phyloP scores from a whole-genome alignment of 192 early-diverging fungal genomes.

The Phlyctochytrium bullatum region DNA sequence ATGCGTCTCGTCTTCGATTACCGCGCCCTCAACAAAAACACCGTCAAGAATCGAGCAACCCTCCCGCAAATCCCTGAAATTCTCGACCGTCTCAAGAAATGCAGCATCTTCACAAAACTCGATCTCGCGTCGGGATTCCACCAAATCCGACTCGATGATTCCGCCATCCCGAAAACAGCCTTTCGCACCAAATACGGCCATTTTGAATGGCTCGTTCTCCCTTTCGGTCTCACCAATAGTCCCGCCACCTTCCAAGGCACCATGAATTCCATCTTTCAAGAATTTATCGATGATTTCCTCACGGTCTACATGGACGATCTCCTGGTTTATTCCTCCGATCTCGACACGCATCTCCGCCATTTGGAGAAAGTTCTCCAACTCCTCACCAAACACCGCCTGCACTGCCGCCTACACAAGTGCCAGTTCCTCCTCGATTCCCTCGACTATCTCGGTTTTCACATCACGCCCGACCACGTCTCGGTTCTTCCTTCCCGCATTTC shows the following conservation, averaged over 20 bases:
- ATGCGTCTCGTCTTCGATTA: slow-evolving; percentile 20
- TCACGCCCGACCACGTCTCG: slow-evolving; percentile 4
- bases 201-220: slow-evolving; percentile 55
- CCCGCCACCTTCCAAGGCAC: slow-evolving; percentile 53
- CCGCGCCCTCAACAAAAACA: slow-evolving; percentile 3
- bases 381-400: slow-evolving; percentile 13
- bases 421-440: slow-evolving; percentile 4
- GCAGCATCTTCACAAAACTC: not conserved
- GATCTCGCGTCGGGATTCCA: slow-evolving; percentile 21
- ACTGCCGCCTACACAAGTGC: slow-evolving; percentile 8
- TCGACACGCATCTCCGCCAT: not conserved
- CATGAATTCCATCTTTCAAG: slow-evolving; percentile 43
- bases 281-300: slow-evolving; percentile 12
- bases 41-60: slow-evolving; percentile 1
- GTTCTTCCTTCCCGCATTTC: slow-evolving; percentile 3
- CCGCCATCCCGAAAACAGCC: slow-evolving; percentile 28
- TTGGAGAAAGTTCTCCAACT: not conserved
- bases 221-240: slow-evolving; percentile 61
- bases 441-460: slow-evolving; percentile 18
- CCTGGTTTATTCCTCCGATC: not conserved
- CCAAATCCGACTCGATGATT: slow-evolving; percentile 10
- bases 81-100: not conserved
- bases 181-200: slow-evolving; percentile 30
- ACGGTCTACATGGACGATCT: not conserved
- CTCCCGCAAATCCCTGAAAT: not conserved